These are phyloP conservation scores for Rhodamnia rubescens DNA, from an alignment of 345 rosid species.

Conservation along the genomic window DNA sequence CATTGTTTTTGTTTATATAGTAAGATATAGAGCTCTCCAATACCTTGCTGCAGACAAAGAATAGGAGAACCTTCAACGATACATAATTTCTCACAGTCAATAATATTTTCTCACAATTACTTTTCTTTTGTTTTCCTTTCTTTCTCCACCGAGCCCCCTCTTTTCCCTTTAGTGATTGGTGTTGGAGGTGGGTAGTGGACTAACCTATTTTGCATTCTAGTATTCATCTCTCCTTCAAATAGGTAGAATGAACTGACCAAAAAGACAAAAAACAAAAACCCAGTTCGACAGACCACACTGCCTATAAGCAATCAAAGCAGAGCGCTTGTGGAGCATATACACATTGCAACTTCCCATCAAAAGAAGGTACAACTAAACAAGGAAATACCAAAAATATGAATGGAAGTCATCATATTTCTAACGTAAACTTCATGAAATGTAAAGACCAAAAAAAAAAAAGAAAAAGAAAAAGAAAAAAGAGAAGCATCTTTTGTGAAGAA, in stretches of 20 bases:
- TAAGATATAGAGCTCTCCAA: not conserved
- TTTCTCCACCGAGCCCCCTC: not conserved
- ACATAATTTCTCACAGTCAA: not conserved
- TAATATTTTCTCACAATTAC: not conserved
- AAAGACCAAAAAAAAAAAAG: not conserved
- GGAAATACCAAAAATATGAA: not conserved
- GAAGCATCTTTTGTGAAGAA: not conserved
- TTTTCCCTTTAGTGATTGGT: not conserved
- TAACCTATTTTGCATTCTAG: not conserved
- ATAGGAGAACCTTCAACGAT: not conserved
- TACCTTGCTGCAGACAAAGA: not conserved
- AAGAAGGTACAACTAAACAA: not conserved
- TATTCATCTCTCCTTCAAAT: not conserved
- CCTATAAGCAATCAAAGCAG: not conserved
- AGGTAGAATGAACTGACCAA: not conserved
- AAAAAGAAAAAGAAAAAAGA: not conserved
- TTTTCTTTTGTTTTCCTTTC: not conserved
- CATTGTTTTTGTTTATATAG: not conserved
- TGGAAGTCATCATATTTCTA: not conserved
- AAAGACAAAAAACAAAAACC: not conserved
- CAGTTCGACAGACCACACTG: fast-evolving
- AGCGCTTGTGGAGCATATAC: not conserved
- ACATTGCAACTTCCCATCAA: not conserved
- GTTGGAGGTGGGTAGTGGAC: not conserved
- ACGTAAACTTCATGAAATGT: not conserved